Evolutionary conservation across 2,329 filamentous ascomycete genomes (phyloP).

Genomic region (Mycosphaerella arachidis): DNA sequence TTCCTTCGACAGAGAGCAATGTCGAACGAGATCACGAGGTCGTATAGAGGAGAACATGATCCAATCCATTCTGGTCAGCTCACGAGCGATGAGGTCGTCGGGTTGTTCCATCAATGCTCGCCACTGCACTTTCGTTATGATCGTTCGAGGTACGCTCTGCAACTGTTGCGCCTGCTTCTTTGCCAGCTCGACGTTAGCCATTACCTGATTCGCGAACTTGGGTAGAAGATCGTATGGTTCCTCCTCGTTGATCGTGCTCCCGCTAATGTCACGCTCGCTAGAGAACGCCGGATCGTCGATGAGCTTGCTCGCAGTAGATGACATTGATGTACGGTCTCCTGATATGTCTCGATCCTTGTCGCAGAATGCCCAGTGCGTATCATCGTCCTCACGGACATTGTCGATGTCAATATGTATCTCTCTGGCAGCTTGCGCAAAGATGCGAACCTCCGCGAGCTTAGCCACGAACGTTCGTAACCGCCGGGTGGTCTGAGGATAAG

Average conservation of each 20-base stretch:
- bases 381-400: conserved; percentile 76
- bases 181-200: conserved; percentile 70
- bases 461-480: conserved; percentile 71
- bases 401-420: conserved; percentile 80
- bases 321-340: conserved; percentile 33
- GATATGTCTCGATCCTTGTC: conserved; percentile 56
- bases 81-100: conserved; percentile 80
- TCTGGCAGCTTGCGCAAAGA: conserved; percentile 78
- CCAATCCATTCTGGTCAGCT: conserved; percentile 95
- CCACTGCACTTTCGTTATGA: conserved; percentile 81
- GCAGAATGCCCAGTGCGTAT: conserved; percentile 83
- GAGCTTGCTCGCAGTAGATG: conserved; percentile 31
- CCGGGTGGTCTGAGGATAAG: conserved; percentile 66
- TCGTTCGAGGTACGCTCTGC: conserved; percentile 63
- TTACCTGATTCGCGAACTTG: conserved; percentile 41
- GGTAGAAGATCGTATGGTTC: conserved; percentile 28
- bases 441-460: conserved; percentile 68
- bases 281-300: conserved; percentile 32
- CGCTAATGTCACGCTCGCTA: conserved; percentile 28
- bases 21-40: conserved; percentile 85
- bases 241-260: conserved; percentile 28
- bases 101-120: conserved; percentile 83
- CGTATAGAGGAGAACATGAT: conserved; percentile 95
- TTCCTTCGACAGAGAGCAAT: conserved; percentile 63
- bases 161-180: conserved; percentile 71